A percentile compares a stretch with the other conserved stretches of the same genome.
phyloP scores from a whole-genome alignment of 2,329 filamentous ascomycete genomes.

The Camillea tinctor region DNA sequence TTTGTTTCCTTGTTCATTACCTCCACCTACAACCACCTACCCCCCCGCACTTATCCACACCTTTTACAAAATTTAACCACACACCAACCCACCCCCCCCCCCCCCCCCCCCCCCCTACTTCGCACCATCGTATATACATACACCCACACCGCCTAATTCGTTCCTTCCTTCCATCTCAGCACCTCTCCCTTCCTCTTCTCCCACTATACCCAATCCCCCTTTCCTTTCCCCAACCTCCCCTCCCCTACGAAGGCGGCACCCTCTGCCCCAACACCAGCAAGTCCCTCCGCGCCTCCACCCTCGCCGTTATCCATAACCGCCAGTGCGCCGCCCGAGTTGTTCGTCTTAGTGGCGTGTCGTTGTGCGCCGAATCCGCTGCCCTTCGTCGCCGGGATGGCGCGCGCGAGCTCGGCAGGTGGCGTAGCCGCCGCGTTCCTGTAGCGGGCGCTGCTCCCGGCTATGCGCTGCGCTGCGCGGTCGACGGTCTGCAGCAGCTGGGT shows the following conservation, averaged over 20 bases:
- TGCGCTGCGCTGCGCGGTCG: slow-evolving; percentile 64
- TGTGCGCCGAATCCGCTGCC: slow-evolving; percentile 89
- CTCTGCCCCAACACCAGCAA: slow-evolving; percentile 41
- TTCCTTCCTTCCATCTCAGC: no score
- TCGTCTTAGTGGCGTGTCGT: slow-evolving; percentile 88
- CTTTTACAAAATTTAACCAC: no score
- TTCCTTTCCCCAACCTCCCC: slow-evolving; percentile 17
- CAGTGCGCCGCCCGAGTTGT: slow-evolving; percentile 93
- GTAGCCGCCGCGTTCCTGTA: slow-evolving; percentile 81
- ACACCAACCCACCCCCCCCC: no score
- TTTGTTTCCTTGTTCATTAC: no score
- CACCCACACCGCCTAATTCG: no score
- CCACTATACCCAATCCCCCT: neutral
- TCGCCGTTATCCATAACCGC: slow-evolving; percentile 76
- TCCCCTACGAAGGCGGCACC: slow-evolving; percentile 18
- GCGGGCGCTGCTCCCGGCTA: slow-evolving; percentile 77
- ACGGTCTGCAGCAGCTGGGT: slow-evolving; percentile 75
- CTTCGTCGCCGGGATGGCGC: slow-evolving; percentile 92
- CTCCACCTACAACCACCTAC: no score
- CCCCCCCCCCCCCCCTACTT: no score
- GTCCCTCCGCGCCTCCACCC: slow-evolving; percentile 44
- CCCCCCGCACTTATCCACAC: no score
- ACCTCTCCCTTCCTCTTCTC: no score
- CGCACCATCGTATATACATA: no score
- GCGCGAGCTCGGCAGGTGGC: slow-evolving; percentile 87